Base-by-base conservation (phyloP, 164 flowering plant genomes). In the Aristolochia californica region DNA sequence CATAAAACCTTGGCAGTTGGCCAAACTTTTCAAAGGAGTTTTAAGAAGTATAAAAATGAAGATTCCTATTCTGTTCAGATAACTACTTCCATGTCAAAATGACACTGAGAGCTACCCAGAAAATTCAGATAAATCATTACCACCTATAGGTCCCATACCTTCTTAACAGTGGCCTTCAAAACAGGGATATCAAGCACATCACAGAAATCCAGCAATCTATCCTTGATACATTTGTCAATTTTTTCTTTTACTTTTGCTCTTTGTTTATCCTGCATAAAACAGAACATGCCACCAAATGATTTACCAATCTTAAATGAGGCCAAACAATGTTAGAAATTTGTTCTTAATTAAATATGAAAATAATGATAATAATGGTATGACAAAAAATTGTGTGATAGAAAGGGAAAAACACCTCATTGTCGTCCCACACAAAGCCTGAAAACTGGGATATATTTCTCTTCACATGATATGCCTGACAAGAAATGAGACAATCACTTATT, bases 391-490 rank as follows among this genome's bases (percentile, higher is more conserved):
- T 25, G 5, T 5, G 43, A 20, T 20, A 22, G 15, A 30, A 48
- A 47, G 25, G 7, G 30, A 18, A 13, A 1, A 43, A 17, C 73
- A 91, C 98, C 98, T 91, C 88, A 72, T 77, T 77, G 66, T 83
- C 89, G 68, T 24, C 52, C 94, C 96, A 91, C 38, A 84, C 84
- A 74, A 64, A 91, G 21, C 96, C 96, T 67, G 94, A 91, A 79
- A 91, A 88, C 59, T 77, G 83, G 44, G 72, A 70, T 17, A 90
- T 78, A 55, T 91, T 79, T 66, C 68, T 81, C 77, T 91, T 91
- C 72, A 91, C 40, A 49, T 0, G 67, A 27, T 79, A 80, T 27
- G 65, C 75, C 96, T 88, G 82, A 66, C 72, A 59, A 54, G 44
- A 21, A 53, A 44, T 55, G 12, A 47, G 26, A 15, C 17, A 57